A percentile compares a stretch with the other conserved stretches of the same genome.
phyloP scores from a whole-genome alignment of 306 rosid genomes.

The Cucumis sativus region Cucumber_9930_V3 NC_026657.2:15656501-15657000 shows the following conservation, averaged over 20 bases:
- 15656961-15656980: not conserved
- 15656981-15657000: not conserved
- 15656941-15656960: not conserved
- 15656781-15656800: not conserved
- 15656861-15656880: not conserved
- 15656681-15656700: slow-evolving; percentile 17
- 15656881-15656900: not conserved
- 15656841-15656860: not conserved
- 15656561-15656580: slow-evolving; percentile 39
- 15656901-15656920: not conserved
- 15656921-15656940: not conserved
- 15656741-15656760: not conserved
- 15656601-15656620: slow-evolving; percentile 80
- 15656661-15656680: slow-evolving; percentile 98
- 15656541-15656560: slow-evolving; percentile 55
- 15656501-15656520: slow-evolving; percentile 36
- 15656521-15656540: slow-evolving; percentile 51
- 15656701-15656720: not conserved
- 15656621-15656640: slow-evolving; percentile 93
- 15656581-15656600: slow-evolving; percentile 29
- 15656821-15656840: not conserved
- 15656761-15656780: not conserved
- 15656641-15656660: slow-evolving; percentile 93
- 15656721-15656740: not conserved
- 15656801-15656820: not conserved